phyloP scores from a whole-genome alignment of 768 basidiomycete genomes.

The Pleurotus sapidus region DNA sequence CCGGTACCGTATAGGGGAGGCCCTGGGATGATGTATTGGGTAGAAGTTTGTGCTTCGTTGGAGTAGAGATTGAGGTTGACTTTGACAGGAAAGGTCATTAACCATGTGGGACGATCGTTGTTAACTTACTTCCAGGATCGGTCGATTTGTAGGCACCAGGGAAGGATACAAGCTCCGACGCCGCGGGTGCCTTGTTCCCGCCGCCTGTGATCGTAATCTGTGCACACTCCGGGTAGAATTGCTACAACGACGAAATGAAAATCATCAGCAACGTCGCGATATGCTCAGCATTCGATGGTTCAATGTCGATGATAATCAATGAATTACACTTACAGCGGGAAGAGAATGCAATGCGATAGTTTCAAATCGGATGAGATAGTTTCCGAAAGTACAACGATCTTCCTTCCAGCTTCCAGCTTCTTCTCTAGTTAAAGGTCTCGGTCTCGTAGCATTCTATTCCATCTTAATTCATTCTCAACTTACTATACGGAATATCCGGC shows the following conservation, averaged over 20 bases:
- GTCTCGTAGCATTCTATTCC: conserved; percentile 8
- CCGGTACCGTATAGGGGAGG: conserved; percentile 41
- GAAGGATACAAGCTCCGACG: conserved; percentile 44
- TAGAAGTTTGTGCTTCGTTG: conserved; percentile 32
- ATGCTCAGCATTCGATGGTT: neutral
- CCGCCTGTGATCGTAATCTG: conserved; percentile 41
- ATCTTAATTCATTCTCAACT: too few species aligned
- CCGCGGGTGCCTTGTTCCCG: conserved; percentile 34
- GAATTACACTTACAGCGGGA: conserved; percentile 38
- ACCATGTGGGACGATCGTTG: neutral
- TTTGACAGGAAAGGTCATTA: conserved; percentile 9
- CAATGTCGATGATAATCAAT: neutral
- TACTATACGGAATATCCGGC: too few species aligned
- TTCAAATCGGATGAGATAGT: conserved; percentile 48
- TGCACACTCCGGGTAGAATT: conserved; percentile 69
- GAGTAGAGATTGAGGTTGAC: conserved; percentile 40
- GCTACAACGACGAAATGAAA: conserved; percentile 26
- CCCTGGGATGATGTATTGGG: conserved; percentile 41
- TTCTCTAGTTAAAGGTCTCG: too few species aligned
- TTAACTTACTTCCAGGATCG: conserved; percentile 38
- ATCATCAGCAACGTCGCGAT: neutral
- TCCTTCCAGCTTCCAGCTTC: too few species aligned
- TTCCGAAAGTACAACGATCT: too few species aligned
- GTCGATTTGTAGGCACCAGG: conserved; percentile 42
- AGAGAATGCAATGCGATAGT: conserved; percentile 47